Evolutionary conservation across 1,284 basidiomycete genomes (phyloP).

Genomic region (Heterobasidion annosum): DNA sequence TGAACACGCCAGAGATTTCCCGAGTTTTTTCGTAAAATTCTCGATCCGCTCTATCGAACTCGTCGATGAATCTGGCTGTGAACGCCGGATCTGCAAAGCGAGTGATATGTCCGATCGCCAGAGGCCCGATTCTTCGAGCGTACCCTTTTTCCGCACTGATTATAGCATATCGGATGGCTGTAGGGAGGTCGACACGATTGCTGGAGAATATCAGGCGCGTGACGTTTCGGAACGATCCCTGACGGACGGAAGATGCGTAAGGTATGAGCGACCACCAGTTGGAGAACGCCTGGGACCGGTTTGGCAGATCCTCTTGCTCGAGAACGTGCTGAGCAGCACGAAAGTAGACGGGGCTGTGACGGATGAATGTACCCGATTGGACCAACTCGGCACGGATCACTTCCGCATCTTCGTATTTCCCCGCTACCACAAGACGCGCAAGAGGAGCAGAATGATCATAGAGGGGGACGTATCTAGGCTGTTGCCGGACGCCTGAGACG

Average conservation of each 20-base stretch:
- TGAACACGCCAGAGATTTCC: not conserved
- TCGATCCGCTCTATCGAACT: slow-evolving; percentile 9
- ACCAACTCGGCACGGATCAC: slow-evolving; percentile 21
- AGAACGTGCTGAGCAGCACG: slow-evolving; percentile 20
- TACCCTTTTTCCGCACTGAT: slow-evolving; percentile 20
- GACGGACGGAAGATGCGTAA: slow-evolving; percentile 1
- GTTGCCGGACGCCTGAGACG: not conserved
- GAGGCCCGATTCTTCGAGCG: slow-evolving; percentile 5
- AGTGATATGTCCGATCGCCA: slow-evolving; percentile 12
- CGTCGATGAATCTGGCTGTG: slow-evolving; percentile 14
- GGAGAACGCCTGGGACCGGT: slow-evolving; percentile 18
- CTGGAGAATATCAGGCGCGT: slow-evolving; percentile 9
- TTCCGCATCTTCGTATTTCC: slow-evolving; percentile 16
- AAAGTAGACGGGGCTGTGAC: slow-evolving; percentile 21
- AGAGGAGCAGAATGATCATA: slow-evolving; percentile 13
- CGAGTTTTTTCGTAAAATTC: slow-evolving; percentile 1
- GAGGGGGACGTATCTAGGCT: not conserved
- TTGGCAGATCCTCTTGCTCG: slow-evolving; percentile 8
- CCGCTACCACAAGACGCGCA: slow-evolving; percentile 10
- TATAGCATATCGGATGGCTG: slow-evolving; percentile 16
- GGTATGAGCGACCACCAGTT: slow-evolving; percentile 34
- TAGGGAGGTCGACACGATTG: slow-evolving; percentile 13
- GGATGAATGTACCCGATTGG: slow-evolving; percentile 21
- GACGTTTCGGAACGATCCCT: not conserved
- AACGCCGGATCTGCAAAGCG: slow-evolving; percentile 12